Evolutionary conservation across 352 stramenopile genomes (phyloP), one percentile per base, ranked within the genome.

Genomic region (Pythium vanterpoolii): DNA sequence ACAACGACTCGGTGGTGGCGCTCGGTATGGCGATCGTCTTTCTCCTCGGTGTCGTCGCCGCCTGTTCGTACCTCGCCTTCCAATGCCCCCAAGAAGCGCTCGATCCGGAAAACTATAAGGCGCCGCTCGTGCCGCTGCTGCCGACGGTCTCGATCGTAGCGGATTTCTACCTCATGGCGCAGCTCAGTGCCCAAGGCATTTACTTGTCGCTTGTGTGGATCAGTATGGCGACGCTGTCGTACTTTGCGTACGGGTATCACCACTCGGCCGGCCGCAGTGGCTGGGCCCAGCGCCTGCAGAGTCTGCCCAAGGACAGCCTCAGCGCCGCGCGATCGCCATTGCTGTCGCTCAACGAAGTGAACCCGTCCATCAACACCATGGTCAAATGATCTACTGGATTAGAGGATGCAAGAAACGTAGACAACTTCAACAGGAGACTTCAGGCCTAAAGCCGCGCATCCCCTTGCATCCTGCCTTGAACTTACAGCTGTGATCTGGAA

Each of bases 171-270:
- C 47, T 93, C 21, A 76, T 83, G 49, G 58, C 81, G 18, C 83
- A 93, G 61, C 72, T 89, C 45, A 60, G 42, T 16, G 66, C 76
- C 49, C 52, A 72, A 4, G 76, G 76, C 48, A 86, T 91, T n/a
- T 65, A 59, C 16, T 68, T 72, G 24, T 75, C 72, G 30, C 71
- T 71, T 18, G 62, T 69, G 8, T 93, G 82, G 81, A 59, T 93
- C 50, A 65, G 36, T 11, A 73, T 68, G 5, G 83, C 68, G 14
- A 73, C 87, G 5, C 14, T 93, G 5, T 89, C 83, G 56, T 91
- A 93, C 69, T 87, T 90, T 38, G 65, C 71, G 10, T 93, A 93
- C 59, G 83, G 83, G 50, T 93, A 88, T 66, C 63, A 62, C 49
- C 72, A 87, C 70, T 79, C 77, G 23, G 77, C 76, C 4, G 79